Base-by-base conservation (phyloP, 441 rosid genomes). In the Mallotus japonicus region DNA sequence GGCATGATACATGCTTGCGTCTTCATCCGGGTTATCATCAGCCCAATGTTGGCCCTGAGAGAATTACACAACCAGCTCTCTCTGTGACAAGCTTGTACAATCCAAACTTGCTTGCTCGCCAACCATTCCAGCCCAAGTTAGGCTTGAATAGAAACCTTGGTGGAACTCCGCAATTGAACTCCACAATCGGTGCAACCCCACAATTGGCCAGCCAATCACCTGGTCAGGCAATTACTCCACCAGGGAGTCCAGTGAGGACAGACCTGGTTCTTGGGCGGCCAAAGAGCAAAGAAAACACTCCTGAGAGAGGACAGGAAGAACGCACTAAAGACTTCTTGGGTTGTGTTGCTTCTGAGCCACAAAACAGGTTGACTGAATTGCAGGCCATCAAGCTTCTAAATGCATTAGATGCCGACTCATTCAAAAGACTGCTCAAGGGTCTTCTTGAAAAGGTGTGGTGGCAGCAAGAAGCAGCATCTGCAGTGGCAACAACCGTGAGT, bases 401-500 rank as follows among this genome's bases (percentile, higher is more conserved):
- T 68, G 62, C 86, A 0, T 65, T 83, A 28, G 99, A 92, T 74
- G 83, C 85, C 4, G 98, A 89, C 44, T 82, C 89, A 4, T 87
- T 81, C 79, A 95, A 95, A 89, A 89, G 85, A 84, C 93, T 95
- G 50, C 88, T 90, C 70, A 91, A 89, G 71, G 93, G 95, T 65
- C 90, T 95, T 63, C 56, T 70, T 0, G 93, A 88, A 72, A 89
- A 86, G 76, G 97, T 89, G 42, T 85, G 96, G 96, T 95, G 99
- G 99, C 99, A 95, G 82, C 85, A 70, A 37, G 98, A 95, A 34
- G 97, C 98, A 44, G 92, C 99, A 42, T 86, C 96, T 34, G 87
- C 96, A 0, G 82, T 95, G 67, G 95, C 98, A 17, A 77, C 88
- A 32, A 86, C 90, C 2, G 88, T 91, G 67, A 85, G 89, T 0